phyloP scores from a whole-genome alignment of 192 early-diverging fungal species.

The Glomus cerebriforme region DNA sequence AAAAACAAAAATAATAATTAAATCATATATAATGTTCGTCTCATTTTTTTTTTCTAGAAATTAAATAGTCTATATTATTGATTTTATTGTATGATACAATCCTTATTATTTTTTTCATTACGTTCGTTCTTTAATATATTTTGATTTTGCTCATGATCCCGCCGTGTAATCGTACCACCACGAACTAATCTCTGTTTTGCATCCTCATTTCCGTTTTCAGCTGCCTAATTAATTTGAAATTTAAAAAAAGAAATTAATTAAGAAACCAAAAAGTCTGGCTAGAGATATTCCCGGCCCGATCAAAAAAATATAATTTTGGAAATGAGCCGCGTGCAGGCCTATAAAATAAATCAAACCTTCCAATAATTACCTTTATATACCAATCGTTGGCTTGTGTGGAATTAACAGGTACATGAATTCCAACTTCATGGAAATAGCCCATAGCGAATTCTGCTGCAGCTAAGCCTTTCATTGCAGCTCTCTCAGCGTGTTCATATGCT shows the following conservation, averaged over 20 bases:
- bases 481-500: conserved; percentile 79
- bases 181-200: conserved; percentile 37
- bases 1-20: too few relatives aligned
- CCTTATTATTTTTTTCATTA: conserved; percentile 19
- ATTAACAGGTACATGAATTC: conserved; percentile 64
- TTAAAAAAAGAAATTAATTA: not conserved
- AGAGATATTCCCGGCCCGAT: too few relatives aligned
- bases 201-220: conserved; percentile 41
- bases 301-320: too few relatives aligned
- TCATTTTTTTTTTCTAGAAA: too few relatives aligned
- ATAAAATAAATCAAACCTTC: not conserved
- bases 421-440: conserved; percentile 88
- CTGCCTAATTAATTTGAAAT: conserved; percentile 30
- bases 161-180: conserved; percentile 31
- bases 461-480: conserved; percentile 77
- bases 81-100: conserved; percentile 26
- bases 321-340: not conserved
- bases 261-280: not conserved
- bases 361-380: conserved; percentile 43
- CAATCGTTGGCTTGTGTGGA: conserved; percentile 55
- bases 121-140: conserved; percentile 9
- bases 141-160: not conserved
- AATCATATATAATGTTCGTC: too few relatives aligned
- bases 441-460: conserved; percentile 86
- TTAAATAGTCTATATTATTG: too few relatives aligned